Conservation (phyloP, 768 basidiomycete species). For the Mycena vulgaris region DNA sequence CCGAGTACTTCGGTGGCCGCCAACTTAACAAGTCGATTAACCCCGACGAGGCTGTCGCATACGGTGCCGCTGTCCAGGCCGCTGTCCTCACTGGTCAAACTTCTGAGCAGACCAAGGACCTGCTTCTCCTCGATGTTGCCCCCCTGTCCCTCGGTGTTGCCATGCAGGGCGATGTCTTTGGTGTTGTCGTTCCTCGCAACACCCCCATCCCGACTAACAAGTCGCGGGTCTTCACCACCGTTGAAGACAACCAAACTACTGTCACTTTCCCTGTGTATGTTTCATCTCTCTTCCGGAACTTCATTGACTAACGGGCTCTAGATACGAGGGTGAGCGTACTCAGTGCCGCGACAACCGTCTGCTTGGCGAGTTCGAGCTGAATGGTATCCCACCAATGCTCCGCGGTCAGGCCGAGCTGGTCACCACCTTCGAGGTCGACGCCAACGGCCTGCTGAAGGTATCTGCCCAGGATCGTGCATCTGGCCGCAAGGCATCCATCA, state of each 20-base stretch:
- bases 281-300: background rate
- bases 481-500: constrained; percentile 98
- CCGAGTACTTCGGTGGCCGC: constrained; percentile 98
- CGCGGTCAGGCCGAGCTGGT: constrained; percentile 99
- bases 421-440: constrained; percentile 99
- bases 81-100: constrained; percentile 99
- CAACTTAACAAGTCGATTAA: constrained; percentile 99
- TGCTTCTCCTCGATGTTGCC: constrained; percentile 98
- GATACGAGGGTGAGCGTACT: constrained; percentile 99
- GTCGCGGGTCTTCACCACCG: constrained; percentile 98
- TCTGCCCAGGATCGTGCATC: constrained; percentile 99
- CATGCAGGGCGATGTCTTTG: constrained; percentile 99
- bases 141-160: constrained; percentile 99
- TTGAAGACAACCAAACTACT: constrained; percentile 99
- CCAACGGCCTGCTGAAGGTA: constrained; percentile 99
- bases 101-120: constrained; percentile 98
- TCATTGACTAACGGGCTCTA: constrained; percentile 44
- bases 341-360: constrained; percentile 99
- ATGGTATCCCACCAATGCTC: constrained; percentile 98
- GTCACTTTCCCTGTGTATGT: constrained; percentile 99
- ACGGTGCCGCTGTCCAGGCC: constrained; percentile 99
- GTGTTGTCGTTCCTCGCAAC: constrained; percentile 99
- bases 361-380: constrained; percentile 99
- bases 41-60: constrained; percentile 99
- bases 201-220: constrained; percentile 99